Evolutionary conservation across 352 stramenopile species (phyloP).

Genomic region (Pythium dissotocum): DNA sequence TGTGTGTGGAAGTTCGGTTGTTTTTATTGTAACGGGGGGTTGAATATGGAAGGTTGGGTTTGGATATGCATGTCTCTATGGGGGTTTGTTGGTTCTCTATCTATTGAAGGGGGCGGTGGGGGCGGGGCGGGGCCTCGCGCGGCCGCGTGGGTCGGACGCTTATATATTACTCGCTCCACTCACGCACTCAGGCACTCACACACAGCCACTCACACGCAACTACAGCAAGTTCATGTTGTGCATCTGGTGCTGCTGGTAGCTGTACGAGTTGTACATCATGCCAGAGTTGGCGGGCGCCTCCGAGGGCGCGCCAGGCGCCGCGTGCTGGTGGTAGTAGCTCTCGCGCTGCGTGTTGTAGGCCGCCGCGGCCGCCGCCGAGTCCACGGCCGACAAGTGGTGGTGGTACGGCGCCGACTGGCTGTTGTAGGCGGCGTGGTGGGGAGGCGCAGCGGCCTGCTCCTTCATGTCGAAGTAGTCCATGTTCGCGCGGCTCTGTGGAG

Average conservation of each 20-base stretch:
- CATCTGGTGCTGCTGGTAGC: conserved; percentile 74
- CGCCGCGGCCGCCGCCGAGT: conserved; percentile 51
- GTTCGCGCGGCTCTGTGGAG: conserved; percentile 34
- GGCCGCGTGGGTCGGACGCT: conserved; percentile 13
- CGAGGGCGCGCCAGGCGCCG: conserved; percentile 22
- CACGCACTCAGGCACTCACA: conserved; percentile 4
- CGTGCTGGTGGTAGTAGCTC: conserved; percentile 59
- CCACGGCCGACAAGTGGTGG: conserved; percentile 60
- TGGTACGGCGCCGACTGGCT: conserved; percentile 56
- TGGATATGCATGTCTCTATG: conserved; percentile 20
- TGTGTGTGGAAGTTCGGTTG: not conserved
- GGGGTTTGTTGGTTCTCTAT: conserved; percentile 20
- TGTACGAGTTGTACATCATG: conserved; percentile 64
- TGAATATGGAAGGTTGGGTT: not conserved
- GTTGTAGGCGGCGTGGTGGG: conserved; percentile 54
- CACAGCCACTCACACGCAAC: not conserved
- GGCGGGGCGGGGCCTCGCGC: not conserved
- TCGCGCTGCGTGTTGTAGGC: conserved; percentile 52
- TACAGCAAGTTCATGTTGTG: conserved; percentile 76
- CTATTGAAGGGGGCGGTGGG: conserved; percentile 15
- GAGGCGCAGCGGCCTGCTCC: conserved; percentile 36
- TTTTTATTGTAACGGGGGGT: conserved; percentile 4
- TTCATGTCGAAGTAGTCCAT: conserved; percentile 82
- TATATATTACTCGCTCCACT: conserved; percentile 26
- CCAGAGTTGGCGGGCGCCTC: conserved; percentile 20